A percentile compares a stretch with the other conserved stretches of the same genome.
phyloP scores from a whole-genome alignment of 2,329 filamentous ascomycete species.

The Xylariales sp. region DNA sequence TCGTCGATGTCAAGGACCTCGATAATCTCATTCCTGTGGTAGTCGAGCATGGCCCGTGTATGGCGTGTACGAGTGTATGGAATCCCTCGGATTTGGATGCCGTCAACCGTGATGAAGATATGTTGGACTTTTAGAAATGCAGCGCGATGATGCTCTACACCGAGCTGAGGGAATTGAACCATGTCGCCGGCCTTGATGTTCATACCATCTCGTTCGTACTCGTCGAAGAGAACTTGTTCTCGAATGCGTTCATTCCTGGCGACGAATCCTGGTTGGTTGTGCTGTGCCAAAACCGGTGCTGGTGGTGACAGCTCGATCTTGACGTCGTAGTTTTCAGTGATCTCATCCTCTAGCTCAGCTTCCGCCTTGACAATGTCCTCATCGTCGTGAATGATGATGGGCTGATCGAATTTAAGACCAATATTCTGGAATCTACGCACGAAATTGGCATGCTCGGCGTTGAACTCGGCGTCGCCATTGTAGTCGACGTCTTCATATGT shows the following conservation, averaged over 20 bases:
- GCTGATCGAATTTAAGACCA: neutral
- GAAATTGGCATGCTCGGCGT: neutral
- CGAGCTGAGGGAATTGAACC: neutral
- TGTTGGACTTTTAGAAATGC: slow-evolving; percentile 12
- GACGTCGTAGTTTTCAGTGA: neutral
- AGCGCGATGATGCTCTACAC: no score
- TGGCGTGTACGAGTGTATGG: slow-evolving; percentile 28
- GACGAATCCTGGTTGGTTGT: no score
- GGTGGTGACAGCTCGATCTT: neutral
- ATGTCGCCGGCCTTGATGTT: neutral
- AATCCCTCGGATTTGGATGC: slow-evolving; percentile 32
- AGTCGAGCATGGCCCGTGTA: slow-evolving; percentile 30
- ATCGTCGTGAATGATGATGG: slow-evolving; percentile 1
- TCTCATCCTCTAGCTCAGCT: neutral
- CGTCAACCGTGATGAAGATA: slow-evolving; percentile 9
- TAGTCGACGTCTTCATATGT: neutral
- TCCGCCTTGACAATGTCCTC: neutral
- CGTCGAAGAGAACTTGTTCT: neutral
- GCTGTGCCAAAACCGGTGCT: no score
- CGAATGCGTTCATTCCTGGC: no score
- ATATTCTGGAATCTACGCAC: neutral
- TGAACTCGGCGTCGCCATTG: neutral
- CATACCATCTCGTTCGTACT: neutral
- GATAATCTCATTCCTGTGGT: slow-evolving; percentile 39
- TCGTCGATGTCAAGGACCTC: slow-evolving; percentile 32